Evolutionary conservation across 371 early-diverging fungal genomes (phyloP).

Genomic region (Mucor irregularis): DNA sequence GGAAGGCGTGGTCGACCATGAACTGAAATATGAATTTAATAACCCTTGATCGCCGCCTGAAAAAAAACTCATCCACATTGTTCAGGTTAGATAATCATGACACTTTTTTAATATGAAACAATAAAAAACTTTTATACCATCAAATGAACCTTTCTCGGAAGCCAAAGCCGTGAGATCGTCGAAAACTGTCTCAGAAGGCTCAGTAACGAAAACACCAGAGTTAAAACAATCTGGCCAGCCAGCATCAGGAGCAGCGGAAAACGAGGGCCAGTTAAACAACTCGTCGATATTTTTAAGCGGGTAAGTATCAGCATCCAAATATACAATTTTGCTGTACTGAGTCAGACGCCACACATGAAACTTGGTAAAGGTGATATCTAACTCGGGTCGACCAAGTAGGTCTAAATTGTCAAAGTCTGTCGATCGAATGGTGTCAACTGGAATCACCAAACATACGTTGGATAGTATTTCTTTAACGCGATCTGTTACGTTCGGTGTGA

Average conservation of each 20-base stretch:
- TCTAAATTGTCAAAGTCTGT: constrained; percentile 57
- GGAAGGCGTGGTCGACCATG: constrained; percentile 70
- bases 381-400: constrained; percentile 86
- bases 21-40: constrained; percentile 82
- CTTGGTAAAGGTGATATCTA: constrained; percentile 88
- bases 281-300: constrained; percentile 80
- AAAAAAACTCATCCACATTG: no score
- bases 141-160: constrained; percentile 67
- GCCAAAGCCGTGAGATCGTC: constrained; percentile 57
- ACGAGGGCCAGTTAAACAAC: constrained; percentile 74
- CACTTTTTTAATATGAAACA: no score
- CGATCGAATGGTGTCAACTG: constrained; percentile 60
- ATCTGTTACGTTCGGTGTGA: constrained; percentile 58
- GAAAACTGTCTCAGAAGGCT: constrained; percentile 62
- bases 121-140: constrained; percentile 49
- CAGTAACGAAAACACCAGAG: constrained; percentile 89
- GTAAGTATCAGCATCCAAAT: constrained; percentile 89
- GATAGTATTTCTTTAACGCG: constrained; percentile 47
- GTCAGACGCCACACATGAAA: constrained; percentile 80
- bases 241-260: constrained; percentile 84
- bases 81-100: neutral
- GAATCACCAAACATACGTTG: constrained; percentile 65
- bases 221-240: constrained; percentile 97
- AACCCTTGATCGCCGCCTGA: constrained; percentile 95
- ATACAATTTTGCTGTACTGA: constrained; percentile 70